Percentiles rank a stretch among this genome's conserved stretches.
phyloP scores from a whole-genome alignment of 495 filamentous ascomycete genomes.

The Penicillium mononematosum region DNA sequence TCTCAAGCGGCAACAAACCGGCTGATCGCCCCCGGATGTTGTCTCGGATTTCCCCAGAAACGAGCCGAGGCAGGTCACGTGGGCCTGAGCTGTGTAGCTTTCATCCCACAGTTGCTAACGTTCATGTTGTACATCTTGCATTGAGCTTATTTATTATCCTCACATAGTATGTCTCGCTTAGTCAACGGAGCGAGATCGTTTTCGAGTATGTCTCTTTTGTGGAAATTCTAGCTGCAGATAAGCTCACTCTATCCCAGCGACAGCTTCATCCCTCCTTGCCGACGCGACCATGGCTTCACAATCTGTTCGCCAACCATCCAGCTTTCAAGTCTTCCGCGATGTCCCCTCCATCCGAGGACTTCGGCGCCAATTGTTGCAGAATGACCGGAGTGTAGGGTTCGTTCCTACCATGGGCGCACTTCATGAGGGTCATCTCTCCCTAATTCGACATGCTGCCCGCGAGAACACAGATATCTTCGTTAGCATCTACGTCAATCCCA shows the following conservation, averaged over 20 bases:
- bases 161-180: conserved; percentile 29
- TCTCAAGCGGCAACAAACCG: conserved; percentile 27
- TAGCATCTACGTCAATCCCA: conserved; percentile 91
- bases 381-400: conserved; percentile 73
- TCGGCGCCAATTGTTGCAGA: conserved; percentile 64
- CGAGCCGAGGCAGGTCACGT: conserved; percentile 16
- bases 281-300: conserved; percentile 27
- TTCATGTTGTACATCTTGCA: neutral
- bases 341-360: conserved; percentile 68
- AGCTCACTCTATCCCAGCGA: conserved; percentile 25
- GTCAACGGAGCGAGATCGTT: conserved; percentile 29
- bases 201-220: conserved; percentile 24
- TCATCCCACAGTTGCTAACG: conserved; percentile 1
- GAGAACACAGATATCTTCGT: conserved; percentile 86
- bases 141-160: neutral
- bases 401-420: conserved; percentile 98
- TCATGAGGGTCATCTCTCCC: conserved; percentile 83
- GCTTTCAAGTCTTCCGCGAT: conserved; percentile 71
- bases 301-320: conserved; percentile 28
- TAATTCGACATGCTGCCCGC: conserved; percentile 80
- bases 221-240: conserved; percentile 8
- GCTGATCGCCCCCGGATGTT: conserved; percentile 30
- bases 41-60: conserved; percentile 18
- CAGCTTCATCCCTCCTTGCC: conserved; percentile 30
- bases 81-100: neutral